phyloP scores from a whole-genome alignment of 768 basidiomycete genomes.

The Chalciporus piperatus region DNA sequence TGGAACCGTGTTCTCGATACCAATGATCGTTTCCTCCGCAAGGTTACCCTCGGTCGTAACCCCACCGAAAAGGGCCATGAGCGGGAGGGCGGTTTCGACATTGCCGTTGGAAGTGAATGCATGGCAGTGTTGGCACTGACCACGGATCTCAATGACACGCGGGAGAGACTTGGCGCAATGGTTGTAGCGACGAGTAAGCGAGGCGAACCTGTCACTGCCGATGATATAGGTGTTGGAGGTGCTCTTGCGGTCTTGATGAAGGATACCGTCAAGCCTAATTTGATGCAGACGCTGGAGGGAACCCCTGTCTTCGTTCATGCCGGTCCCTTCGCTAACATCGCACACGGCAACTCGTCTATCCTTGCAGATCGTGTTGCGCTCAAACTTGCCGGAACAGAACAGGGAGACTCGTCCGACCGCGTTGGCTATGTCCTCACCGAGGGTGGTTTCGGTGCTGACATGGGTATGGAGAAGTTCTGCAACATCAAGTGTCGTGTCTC shows the following conservation, averaged over 20 bases:
- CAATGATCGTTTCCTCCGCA: slow-evolving; percentile 95
- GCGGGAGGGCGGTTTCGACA: slow-evolving; percentile 92
- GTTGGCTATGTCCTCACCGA: slow-evolving; percentile 97
- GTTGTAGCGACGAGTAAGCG: slow-evolving; percentile 92
- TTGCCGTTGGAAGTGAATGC: slow-evolving; percentile 93
- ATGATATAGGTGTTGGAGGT: slow-evolving; percentile 93
- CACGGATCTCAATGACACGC: slow-evolving; percentile 88
- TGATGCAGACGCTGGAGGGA: slow-evolving; percentile 98
- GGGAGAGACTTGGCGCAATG: slow-evolving; percentile 90
- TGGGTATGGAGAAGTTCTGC: slow-evolving; percentile 99
- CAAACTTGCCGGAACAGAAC: slow-evolving; percentile 94
- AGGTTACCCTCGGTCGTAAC: slow-evolving; percentile 89
- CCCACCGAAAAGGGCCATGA: slow-evolving; percentile 87
- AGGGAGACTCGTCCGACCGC: slow-evolving; percentile 77
- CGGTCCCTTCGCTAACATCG: slow-evolving; percentile 98
- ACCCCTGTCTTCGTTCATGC: slow-evolving; percentile 99
- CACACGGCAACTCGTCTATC: slow-evolving; percentile 97
- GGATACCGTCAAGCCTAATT: slow-evolving; percentile 97
- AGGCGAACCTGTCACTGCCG: slow-evolving; percentile 91
- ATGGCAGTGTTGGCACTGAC: slow-evolving; percentile 97
- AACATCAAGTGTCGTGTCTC: slow-evolving; percentile 98
- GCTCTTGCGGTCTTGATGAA: slow-evolving; percentile 97
- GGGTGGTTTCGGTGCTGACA: slow-evolving; percentile 98
- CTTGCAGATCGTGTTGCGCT: slow-evolving; percentile 96
- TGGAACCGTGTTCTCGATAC: slow-evolving; percentile 98